These are phyloP conservation scores for Hygrocybe coccinea DNA, from an alignment of 768 basidiomycete species.

Conservation along the genomic window DNA sequence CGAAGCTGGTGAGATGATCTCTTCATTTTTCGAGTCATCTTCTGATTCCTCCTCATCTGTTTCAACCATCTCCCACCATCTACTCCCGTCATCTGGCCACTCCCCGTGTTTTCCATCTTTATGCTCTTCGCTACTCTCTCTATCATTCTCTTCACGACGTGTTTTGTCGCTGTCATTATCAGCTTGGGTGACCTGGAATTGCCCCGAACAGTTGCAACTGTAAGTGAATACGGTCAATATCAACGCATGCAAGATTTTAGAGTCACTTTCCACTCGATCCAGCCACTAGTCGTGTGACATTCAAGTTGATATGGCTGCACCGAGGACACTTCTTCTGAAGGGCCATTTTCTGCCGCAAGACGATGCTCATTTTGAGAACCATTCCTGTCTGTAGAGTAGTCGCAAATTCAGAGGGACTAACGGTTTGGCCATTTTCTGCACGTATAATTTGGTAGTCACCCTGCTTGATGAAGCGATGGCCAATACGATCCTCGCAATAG, in stretches of 20 bases:
- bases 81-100: not conserved
- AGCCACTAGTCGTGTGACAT: not conserved
- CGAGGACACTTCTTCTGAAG: not conserved
- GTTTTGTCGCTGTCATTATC: not conserved
- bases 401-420: not conserved
- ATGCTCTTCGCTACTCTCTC: not conserved
- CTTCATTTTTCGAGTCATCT: too few species aligned
- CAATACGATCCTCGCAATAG: not conserved
- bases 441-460: conserved; percentile 1
- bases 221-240: not conserved
- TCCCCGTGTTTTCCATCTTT: not conserved
- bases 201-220: not conserved
- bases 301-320: conserved; percentile 1
- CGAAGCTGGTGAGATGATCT: not conserved
- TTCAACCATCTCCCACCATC: too few species aligned
- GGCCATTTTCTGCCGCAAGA: not conserved
- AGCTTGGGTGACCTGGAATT: not conserved
- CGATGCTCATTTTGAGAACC: conserved; percentile 6
- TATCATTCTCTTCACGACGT: not conserved
- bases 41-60: too few species aligned
- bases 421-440: not conserved
- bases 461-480: not conserved
- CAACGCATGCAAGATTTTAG: not conserved
- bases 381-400: not conserved
- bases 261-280: conserved; percentile 4